Base-by-base conservation (phyloP, 1,284 basidiomycete genomes). In the Heterobasidion irregulare region DNA sequence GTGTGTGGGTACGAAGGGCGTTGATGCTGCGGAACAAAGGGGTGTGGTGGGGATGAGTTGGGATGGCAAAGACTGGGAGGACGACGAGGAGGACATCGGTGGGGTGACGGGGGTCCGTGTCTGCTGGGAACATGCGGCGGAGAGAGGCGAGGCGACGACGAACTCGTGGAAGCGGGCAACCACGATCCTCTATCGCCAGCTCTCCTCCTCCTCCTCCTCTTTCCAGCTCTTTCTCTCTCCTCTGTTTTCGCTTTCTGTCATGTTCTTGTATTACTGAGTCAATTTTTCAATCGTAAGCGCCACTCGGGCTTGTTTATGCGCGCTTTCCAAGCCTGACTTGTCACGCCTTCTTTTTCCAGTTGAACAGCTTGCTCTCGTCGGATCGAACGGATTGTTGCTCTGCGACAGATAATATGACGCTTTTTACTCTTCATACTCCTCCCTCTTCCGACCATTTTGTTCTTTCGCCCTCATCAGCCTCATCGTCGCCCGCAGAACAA, bases 361-460 rank as follows among this genome's bases (percentile, higher is more conserved):
- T 47, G 10, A 32, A 52, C 53, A 45, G 52, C 57, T 52, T 35
- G 50, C 38, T 26, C 58, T 59, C 49, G 54, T 56, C 35, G 43
- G 52, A 59, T 56, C 54, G 54, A 56, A 56, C 53, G 54, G 59
- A 50, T 56, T 58, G 57, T 56, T 38, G 47, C 52, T 50, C 15
- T 50, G 47, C 16, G 19, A 33, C 49, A 16, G 34, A 49, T 41
- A 53, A 53, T 52, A 59, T 59, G 58, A 56, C 57, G 50, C n/a
- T 58, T 53, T 34, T 12, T 16, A 41, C 45, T 53, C 38, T 57
- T 19, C 35, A 48, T 58, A 53, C 51, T 47, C 5, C 45, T 38
- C 53, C 32, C 18, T 46, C 53, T 16, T 12, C 58, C 16, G 8
- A 47, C 16, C 35, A 12, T 41, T 47, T 59, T 38, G 13, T 53